Percentiles rank a stretch among this genome's conserved stretches.
These are phyloP conservation scores for Aspergillus caelatus DNA, from an alignment of 2,329 filamentous ascomycete species.

Conservation along the genomic window DNA sequence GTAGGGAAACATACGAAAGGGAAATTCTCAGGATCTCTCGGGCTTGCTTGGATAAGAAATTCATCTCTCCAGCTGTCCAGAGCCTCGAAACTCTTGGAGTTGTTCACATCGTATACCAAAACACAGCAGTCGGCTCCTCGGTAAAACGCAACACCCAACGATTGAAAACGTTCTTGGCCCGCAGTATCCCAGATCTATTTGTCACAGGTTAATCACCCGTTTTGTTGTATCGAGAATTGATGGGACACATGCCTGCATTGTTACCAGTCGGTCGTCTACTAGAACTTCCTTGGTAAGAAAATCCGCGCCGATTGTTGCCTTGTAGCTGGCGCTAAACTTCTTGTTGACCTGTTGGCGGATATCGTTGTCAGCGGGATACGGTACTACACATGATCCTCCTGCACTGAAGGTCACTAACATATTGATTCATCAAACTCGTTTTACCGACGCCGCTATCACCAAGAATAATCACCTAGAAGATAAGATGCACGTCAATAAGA, in stretches of 20 bases:
- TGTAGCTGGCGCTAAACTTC: conserved; percentile 99
- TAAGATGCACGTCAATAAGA: neutral
- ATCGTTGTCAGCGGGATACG: conserved; percentile 19
- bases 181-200: conserved; percentile 93
- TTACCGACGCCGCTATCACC: conserved; percentile 99
- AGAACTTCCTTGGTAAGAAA: conserved; percentile 98
- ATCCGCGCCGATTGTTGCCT: conserved; percentile 97
- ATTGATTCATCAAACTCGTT: conserved; percentile 99
- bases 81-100: conserved; percentile 97
- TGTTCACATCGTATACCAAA: conserved; percentile 97
- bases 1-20: conserved; percentile 77
- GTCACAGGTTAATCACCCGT: conserved; percentile 8
- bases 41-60: conserved; percentile 95
- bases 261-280: conserved; percentile 95
- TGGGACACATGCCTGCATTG: conserved; percentile 77
- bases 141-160: conserved; percentile 95
- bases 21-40: conserved; percentile 94
- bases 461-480: conserved; percentile 87
- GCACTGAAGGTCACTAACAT: conserved; percentile 66
- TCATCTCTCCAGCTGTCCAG: conserved; percentile 98
- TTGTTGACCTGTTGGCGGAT: conserved; percentile 81
- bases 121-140: conserved; percentile 97
- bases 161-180: conserved; percentile 96
- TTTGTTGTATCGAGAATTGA: neutral
- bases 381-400: conserved; percentile 1